Evolutionary conservation across 176 grass and related monocot species (phyloP), one percentile per base, ranked within the genome.

Genomic region (Alopecurus myosuroides): DNA sequence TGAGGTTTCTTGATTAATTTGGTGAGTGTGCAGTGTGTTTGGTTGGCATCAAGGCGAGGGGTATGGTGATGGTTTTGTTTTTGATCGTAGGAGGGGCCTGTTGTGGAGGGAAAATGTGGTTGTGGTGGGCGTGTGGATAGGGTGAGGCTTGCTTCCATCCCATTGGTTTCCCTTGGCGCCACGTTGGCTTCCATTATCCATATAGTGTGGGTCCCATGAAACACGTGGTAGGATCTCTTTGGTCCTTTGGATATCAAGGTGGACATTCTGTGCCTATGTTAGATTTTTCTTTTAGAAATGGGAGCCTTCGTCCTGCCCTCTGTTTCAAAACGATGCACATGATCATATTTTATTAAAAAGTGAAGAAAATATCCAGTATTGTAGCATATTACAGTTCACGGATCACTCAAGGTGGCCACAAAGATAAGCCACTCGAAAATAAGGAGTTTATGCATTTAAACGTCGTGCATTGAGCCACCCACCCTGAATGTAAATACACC

Each of bases 101-200:
- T 1, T 14, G 79, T 66, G 80, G 78, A 55, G 53, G 62, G 46
- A 52, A 66, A 70, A 40, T 62, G 25, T 42, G 65, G 26, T 74
- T 91, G 90, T 88, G 92, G 83, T 87, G 52, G 85, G 80, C 77
- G 93, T 89, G 93, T 91, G 93, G 97, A 99, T 99, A 99, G 91
- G 93, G 88, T 96, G 93, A 96, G 97, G 91, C 92, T 88, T 86
- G 84, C 88, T 86, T 35, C 19, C 2, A 79, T 25, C 71, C 68
- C 81, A 93, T 99, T 94, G 97, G 86, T 33, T 69, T 45, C 61
- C 23, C 28, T 22, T 50, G 17, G 28, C 23, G 39, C 37, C 49
- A 78, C 22, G 28, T 69, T 86, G 86, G 64, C 46, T 10, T 4
- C 74, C 48, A 77, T 77, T 85, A 92, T 93, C 87, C 81, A 39